A percentile compares a stretch with the other conserved stretches of the same genome.
These are phyloP conservation scores for Phylloporus rhodoxanthus DNA, from an alignment of 768 basidiomycete genomes.

Conservation along the genomic window DNA sequence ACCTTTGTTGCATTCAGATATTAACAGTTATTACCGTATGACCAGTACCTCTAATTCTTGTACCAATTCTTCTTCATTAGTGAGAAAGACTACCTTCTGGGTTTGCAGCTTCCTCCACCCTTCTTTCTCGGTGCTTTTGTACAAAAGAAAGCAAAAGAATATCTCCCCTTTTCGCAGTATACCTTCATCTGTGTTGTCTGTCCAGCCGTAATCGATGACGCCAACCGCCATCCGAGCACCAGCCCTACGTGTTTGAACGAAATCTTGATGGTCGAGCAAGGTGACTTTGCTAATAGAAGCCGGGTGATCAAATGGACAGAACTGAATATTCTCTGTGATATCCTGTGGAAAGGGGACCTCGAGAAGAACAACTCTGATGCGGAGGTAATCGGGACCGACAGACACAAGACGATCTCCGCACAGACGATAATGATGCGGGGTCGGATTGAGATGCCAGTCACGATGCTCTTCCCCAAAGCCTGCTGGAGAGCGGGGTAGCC, in stretches of 20 bases:
- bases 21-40: neutral
- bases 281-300: slow-evolving; percentile 6
- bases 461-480: slow-evolving; percentile 7
- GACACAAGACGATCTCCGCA: slow-evolving; percentile 18
- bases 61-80: slow-evolving; percentile 3
- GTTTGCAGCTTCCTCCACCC: slow-evolving; percentile 12
- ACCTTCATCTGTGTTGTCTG: slow-evolving; percentile 8
- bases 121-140: neutral
- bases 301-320: neutral
- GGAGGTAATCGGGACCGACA: slow-evolving; percentile 1
- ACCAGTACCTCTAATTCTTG: slow-evolving; percentile 3
- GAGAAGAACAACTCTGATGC: slow-evolving; percentile 9
- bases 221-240: slow-evolving; percentile 13
- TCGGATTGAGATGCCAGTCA: slow-evolving; percentile 2
- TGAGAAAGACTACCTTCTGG: slow-evolving; percentile 15
- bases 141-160: slow-evolving; percentile 19
- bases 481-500: slow-evolving; percentile 11
- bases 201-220: slow-evolving; percentile 19
- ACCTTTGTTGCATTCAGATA: too few species aligned
- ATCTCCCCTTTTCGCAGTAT: neutral
- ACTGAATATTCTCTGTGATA: neutral
- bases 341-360: slow-evolving; percentile 1
- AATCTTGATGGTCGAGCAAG: neutral
- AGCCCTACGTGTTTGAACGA: neutral
- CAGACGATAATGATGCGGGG: slow-evolving; percentile 14